Evolutionary conservation across 176 grass and related monocot species (phyloP), one percentile per base, ranked within the genome.

Genomic region (Oryza punctata): DNA sequence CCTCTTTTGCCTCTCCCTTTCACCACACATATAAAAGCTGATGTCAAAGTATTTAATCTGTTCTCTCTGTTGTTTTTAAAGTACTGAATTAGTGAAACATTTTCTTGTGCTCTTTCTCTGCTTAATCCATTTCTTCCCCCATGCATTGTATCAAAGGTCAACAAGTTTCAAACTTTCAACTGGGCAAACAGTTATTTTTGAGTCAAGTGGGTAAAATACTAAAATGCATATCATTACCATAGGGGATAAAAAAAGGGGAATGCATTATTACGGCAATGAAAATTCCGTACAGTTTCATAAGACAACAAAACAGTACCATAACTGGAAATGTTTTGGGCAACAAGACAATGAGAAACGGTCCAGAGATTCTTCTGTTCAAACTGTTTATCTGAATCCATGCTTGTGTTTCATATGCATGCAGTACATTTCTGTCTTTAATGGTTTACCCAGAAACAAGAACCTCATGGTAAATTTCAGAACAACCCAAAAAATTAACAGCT

Each of bases 331-430:
- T 32, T 57, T 57, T 35, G 38, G 13, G n/a, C 9, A 47, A 73
- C 29, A 32, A 67, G 38, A 65, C 63, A 45, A 70, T 76, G 65
- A 40, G 43, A 68, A 65, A 63, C 81, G n/a, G 54, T 76, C 74
- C 43, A 66, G 57, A 44, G 63, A 79, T 43, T 73, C 10, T 43
- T 67, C 13, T 64, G 32, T 24, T 19, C 44, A 9, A 8, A 65
- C 27, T 77, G 9, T 78, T 50, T 24, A 7, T 37, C 12, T 21
- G 5, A 70, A 47, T 70, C 27, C 40, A 70, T 19, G 7, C 54
- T 26, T 18, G 46, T 19, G 5, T 14, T 83, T 74, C 74, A 63
- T 64, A 10, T 70, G 21, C 18, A 7, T 11, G 37, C 63, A 64
- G 6, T 63, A 19, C 70, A 75, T 19, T 3, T 67, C 33, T 79